Conservation (phyloP, 768 basidiomycete species). For the Naganishia vaughanmartiniae region DNA sequence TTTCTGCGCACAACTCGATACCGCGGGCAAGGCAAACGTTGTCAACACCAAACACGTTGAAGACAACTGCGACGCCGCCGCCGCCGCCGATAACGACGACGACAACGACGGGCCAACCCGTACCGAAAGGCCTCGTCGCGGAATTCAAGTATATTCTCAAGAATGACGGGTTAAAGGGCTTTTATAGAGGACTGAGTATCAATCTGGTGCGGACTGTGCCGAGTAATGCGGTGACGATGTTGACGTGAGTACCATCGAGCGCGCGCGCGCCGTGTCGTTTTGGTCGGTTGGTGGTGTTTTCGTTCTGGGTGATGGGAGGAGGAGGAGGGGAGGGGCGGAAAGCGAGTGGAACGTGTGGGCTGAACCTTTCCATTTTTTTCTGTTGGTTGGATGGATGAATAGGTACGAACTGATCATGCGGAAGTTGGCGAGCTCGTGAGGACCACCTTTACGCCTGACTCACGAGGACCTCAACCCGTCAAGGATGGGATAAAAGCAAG, state of each 20-base stretch:
- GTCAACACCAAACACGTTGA: too few relatives aligned
- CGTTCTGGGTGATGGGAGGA: neutral
- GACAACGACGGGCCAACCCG: too few relatives aligned
- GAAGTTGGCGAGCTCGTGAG: conserved; percentile 29
- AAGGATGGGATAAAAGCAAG: too few relatives aligned
- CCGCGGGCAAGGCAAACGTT: too few relatives aligned
- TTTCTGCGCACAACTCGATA: too few relatives aligned
- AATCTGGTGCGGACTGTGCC: conserved; percentile 94
- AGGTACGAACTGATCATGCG: conserved; percentile 58
- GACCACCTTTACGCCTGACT: too few relatives aligned
- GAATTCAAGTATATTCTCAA: conserved; percentile 69
- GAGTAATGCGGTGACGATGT: conserved; percentile 90
- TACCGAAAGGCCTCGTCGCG: conserved; percentile 64
- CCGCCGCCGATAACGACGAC: too few relatives aligned
- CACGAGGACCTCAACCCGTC: too few relatives aligned
- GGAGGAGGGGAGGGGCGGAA: too few relatives aligned
- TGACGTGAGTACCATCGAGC: conserved; percentile 66
- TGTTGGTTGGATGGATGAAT: neutral
- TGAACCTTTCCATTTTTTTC: conserved; percentile 5
- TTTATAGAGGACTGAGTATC: conserved; percentile 91
- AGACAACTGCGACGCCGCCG: neutral
- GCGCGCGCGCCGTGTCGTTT: too few relatives aligned
- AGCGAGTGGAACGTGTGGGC: too few relatives aligned
- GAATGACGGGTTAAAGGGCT: conserved; percentile 81
- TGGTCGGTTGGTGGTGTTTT: conserved; percentile 32